phyloP scores from a whole-genome alignment of 2,329 filamentous ascomycete species.

The Diaporthe caulivora region DNA sequence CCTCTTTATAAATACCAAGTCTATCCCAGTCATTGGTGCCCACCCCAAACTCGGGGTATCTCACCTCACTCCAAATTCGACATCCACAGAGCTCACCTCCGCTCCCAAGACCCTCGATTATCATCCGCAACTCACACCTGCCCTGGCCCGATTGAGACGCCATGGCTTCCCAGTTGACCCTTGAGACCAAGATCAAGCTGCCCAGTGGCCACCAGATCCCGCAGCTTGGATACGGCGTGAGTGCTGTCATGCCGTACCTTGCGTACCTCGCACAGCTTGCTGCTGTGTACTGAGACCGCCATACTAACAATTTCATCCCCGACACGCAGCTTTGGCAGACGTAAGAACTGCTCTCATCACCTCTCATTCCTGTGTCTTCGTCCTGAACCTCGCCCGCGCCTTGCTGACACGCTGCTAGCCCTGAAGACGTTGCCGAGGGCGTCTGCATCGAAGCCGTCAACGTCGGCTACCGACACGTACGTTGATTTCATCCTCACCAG shows the following conservation, averaged over 20 bases:
- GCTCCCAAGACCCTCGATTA: not conserved
- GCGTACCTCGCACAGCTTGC: not conserved
- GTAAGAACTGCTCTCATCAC: slow-evolving; percentile 50
- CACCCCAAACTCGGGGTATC: not conserved
- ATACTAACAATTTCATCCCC: slow-evolving; percentile 27
- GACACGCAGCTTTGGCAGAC: slow-evolving; percentile 63
- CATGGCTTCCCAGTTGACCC: slow-evolving; percentile 60
- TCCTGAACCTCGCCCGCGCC: not conserved
- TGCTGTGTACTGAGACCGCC: not conserved
- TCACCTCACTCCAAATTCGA: not conserved
- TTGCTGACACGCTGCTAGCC: slow-evolving; percentile 44
- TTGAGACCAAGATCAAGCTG: slow-evolving; percentile 64
- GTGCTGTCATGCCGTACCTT: slow-evolving; percentile 42
- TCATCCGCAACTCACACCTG: not conserved
- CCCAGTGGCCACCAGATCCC: slow-evolving; percentile 68
- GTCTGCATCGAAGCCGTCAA: slow-evolving; percentile 60
- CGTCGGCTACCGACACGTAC: slow-evolving; percentile 66
- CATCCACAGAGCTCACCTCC: not conserved
- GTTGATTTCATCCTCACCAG: slow-evolving; percentile 32
- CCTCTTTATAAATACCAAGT: slow-evolving; percentile 10
- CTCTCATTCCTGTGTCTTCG: not conserved
- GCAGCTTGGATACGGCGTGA: slow-evolving; percentile 65
- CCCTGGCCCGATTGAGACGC: slow-evolving; percentile 36
- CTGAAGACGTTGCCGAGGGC: slow-evolving; percentile 52
- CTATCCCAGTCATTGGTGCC: not conserved